Percentiles rank a stretch among this genome's conserved stretches.
phyloP scores from a whole-genome alignment of 2,329 filamentous ascomycete species.

The Pseudocercospora musae region DNA sequence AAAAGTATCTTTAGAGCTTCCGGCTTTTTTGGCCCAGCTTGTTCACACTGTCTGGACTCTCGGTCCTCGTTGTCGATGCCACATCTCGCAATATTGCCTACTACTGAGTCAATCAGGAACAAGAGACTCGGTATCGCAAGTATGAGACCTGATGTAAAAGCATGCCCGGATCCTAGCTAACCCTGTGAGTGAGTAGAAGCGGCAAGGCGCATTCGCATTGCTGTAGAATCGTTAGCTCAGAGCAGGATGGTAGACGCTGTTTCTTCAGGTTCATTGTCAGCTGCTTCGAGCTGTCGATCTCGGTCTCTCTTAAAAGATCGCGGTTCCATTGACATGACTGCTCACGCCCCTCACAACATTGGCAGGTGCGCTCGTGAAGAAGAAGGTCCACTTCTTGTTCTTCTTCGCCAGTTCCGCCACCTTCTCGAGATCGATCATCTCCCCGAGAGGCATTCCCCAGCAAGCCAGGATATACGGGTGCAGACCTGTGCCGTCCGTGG shows the following conservation, averaged over 20 bases:
- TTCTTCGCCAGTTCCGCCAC: slow-evolving; percentile 55
- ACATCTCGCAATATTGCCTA: too few species aligned
- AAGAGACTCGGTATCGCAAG: too few species aligned
- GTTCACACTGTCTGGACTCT: too few species aligned
- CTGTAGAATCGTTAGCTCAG: background rate
- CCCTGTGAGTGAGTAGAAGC: too few species aligned
- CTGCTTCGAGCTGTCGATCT: background rate
- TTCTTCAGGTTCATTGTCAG: background rate
- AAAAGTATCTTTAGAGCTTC: too few species aligned
- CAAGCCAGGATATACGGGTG: slow-evolving; percentile 50
- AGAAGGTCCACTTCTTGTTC: slow-evolving; percentile 56
- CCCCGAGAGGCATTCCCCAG: slow-evolving; percentile 56
- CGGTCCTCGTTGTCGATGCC: too few species aligned
- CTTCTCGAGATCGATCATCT: slow-evolving; percentile 55
- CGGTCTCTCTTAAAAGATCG: slow-evolving; percentile 31
- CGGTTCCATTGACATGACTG: slow-evolving; percentile 45
- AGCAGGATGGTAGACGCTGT: background rate
- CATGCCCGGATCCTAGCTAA: too few species aligned
- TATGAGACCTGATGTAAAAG: too few species aligned
- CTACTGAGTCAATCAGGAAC: too few species aligned
- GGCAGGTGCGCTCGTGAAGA: slow-evolving; percentile 59
- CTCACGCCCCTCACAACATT: slow-evolving; percentile 55
- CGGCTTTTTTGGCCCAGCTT: too few species aligned
- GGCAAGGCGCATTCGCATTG: background rate
- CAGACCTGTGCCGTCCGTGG: slow-evolving; percentile 29